These are phyloP conservation scores for Triangularia setosa DNA, from an alignment of 2,329 filamentous ascomycete species.

Conservation along the genomic window DNA sequence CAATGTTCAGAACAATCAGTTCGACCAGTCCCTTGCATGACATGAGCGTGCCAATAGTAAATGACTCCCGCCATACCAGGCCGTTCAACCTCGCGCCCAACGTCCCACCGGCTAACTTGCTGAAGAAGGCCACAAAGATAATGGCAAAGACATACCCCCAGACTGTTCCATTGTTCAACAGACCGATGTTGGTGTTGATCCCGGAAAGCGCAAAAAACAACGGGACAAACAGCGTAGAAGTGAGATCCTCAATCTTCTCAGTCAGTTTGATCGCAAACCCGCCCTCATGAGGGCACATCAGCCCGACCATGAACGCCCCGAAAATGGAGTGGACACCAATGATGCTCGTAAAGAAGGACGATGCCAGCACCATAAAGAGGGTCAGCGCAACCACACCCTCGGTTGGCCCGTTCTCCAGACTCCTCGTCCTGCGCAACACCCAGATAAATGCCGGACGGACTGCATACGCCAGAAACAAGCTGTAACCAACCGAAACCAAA, in stretches of 20 bases:
- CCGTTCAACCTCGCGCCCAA: slow-evolving; percentile 71
- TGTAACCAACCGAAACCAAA: slow-evolving; percentile 69
- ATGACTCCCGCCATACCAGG: slow-evolving; percentile 84
- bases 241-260: slow-evolving; percentile 90
- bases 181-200: slow-evolving; percentile 79
- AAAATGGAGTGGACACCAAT: slow-evolving; percentile 96
- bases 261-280: slow-evolving; percentile 88
- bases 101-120: slow-evolving; percentile 80
- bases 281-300: slow-evolving; percentile 86
- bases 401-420: slow-evolving; percentile 81
- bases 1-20: slow-evolving; percentile 84
- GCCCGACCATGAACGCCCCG: slow-evolving; percentile 81
- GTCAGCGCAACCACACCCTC: slow-evolving; percentile 82
- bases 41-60: slow-evolving; percentile 87
- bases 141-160: slow-evolving; percentile 91
- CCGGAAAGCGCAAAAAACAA: slow-evolving; percentile 93
- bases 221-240: slow-evolving; percentile 77
- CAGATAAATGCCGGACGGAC: slow-evolving; percentile 73
- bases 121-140: slow-evolving; percentile 74
- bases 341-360: slow-evolving; percentile 79
- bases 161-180: slow-evolving; percentile 74
- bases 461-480: slow-evolving; percentile 69
- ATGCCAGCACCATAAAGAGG: slow-evolving; percentile 70
- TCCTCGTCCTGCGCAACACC: slow-evolving; percentile 68
- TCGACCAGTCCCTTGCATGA: slow-evolving; percentile 95